Evolutionary conservation across 768 basidiomycete species (phyloP), one percentile per base, ranked within the genome.

Genomic region (Scleroderma bovista): DNA sequence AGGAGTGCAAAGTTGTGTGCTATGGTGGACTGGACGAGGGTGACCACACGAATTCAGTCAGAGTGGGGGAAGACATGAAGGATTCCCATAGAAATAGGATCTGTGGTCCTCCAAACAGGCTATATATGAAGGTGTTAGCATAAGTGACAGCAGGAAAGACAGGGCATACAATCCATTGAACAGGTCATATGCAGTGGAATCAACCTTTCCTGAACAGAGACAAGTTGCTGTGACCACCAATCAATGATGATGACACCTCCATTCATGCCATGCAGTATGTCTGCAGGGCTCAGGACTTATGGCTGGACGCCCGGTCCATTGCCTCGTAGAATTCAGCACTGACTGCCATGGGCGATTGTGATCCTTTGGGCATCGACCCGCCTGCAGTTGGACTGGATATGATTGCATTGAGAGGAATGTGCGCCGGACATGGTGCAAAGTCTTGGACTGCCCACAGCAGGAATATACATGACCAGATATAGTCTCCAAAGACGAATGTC

Each of bases 401-500:
- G 53, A 82, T 79, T 1, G 82, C 79, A 41, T 81, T 80, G 36
- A 84, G 58, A 0, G 83, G 83, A 41, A 82, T 70, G 4, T 70
- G 68, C 1, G 74, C 68, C 4, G 78, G 75, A 19, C 80, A 72
- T 47, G 82, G 67, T 0, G 75, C 68, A 48, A 78, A 73, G 53
- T 76, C 78, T 52, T 81, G 79, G 1, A 81, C 46, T 2, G 78
- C 77, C 61, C 78, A 82, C 3, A 75, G 75, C 26, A 79, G 61
- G 3, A 80, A 75, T 0, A 68, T 54, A 43, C 75, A 77, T 0
- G 81, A 81, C 80, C 80, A 83, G 32, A 71, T 72, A 50, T 81
- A 82, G 57, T 82, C 80, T 51, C 81, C 78, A 50, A 84, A 85
- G 2, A 84, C 81, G 49, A 75, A 83, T 1, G 78, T 75, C 13